A percentile compares a stretch with the other conserved stretches of the same genome.
Conservation (phyloP, 768 basidiomycete species). For the Mycena pura region DNA sequence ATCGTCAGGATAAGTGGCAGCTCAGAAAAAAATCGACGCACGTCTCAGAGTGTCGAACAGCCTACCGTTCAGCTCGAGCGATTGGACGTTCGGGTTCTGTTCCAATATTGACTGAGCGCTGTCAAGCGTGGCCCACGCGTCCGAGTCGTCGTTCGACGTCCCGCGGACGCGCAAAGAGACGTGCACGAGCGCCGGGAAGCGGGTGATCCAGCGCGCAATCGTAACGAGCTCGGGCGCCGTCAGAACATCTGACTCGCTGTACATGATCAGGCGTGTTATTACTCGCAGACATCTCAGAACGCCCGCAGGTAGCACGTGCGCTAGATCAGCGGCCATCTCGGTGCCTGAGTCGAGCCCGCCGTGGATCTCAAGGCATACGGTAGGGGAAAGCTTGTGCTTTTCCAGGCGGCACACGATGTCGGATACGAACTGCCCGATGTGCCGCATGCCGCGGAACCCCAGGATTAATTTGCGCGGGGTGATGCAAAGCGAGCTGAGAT, state of each 20-base stretch:
- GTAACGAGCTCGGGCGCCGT: slow-evolving; percentile 7
- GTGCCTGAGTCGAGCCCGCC: slow-evolving; percentile 7
- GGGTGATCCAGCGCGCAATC: slow-evolving; percentile 23
- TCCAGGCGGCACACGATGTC: slow-evolving; percentile 18
- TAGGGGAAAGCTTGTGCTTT: slow-evolving; percentile 14
- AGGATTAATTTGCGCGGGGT: slow-evolving; percentile 22
- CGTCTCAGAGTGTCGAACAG: slow-evolving; percentile 8
- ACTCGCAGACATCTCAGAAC: not conserved
- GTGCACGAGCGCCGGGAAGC: slow-evolving; percentile 19
- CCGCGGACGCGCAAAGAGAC: slow-evolving; percentile 14
- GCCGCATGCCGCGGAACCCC: slow-evolving; percentile 16
- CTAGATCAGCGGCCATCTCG: slow-evolving; percentile 14
- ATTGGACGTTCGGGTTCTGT: slow-evolving; percentile 12
- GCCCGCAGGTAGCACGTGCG: not conserved
- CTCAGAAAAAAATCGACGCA: slow-evolving; percentile 5
- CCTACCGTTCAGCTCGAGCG: slow-evolving; percentile 21
- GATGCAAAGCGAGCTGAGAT: slow-evolving; percentile 7
- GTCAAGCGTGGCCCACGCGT: slow-evolving; percentile 8
- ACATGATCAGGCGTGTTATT: slow-evolving; percentile 23
- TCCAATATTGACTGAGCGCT: slow-evolving; percentile 7
- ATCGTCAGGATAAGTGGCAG: not conserved
- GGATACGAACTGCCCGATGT: slow-evolving; percentile 16
- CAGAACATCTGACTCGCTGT: slow-evolving; percentile 8
- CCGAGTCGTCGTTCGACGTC: not conserved
- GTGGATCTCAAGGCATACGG: slow-evolving; percentile 17